Percentiles rank a stretch among this genome's conserved stretches.
These are phyloP conservation scores for Aspergillus texensis DNA, from an alignment of 2,329 filamentous ascomycete species.

Conservation along the genomic window DNA sequence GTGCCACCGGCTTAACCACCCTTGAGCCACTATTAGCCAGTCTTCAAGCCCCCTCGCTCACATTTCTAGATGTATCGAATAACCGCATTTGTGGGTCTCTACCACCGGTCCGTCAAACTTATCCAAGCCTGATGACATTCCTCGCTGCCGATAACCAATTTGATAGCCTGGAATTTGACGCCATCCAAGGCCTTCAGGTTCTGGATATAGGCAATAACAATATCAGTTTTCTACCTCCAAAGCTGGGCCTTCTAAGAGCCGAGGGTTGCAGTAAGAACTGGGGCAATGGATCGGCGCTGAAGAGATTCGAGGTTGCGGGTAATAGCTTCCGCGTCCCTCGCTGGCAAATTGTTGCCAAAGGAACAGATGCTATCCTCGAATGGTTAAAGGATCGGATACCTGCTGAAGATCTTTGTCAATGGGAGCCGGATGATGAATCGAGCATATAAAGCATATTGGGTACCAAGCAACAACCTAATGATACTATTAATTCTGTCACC, in stretches of 20 bases:
- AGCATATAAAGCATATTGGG: not conserved
- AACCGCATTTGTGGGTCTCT: slow-evolving; percentile 75
- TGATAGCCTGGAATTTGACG: slow-evolving; percentile 69
- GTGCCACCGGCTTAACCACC: slow-evolving; percentile 72
- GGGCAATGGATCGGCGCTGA: slow-evolving; percentile 55
- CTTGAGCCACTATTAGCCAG: slow-evolving; percentile 66
- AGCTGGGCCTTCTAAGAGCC: slow-evolving; percentile 75
- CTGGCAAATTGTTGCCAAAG: slow-evolving; percentile 80
- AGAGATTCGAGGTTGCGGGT: slow-evolving; percentile 74
- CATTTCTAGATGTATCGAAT: slow-evolving; percentile 77
- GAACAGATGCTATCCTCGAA: slow-evolving; percentile 79
- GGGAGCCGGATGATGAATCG: slow-evolving; percentile 33
- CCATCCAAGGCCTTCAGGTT: slow-evolving; percentile 72
- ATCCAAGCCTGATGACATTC: slow-evolving; percentile 71
- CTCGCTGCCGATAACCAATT: slow-evolving; percentile 80
- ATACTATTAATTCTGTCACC: not conserved
- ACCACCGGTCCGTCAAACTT: slow-evolving; percentile 66
- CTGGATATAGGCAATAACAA: slow-evolving; percentile 85
- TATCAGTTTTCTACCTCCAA: slow-evolving; percentile 77
- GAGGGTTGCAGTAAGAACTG: slow-evolving; percentile 42
- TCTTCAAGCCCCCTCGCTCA: slow-evolving; percentile 73
- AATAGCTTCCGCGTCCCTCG: slow-evolving; percentile 88
- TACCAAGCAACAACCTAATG: not conserved
- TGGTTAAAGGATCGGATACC: slow-evolving; percentile 81
- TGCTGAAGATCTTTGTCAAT: slow-evolving; percentile 43